phyloP scores from a whole-genome alignment of 148 eudicot species.

The Rhododendron ferrugineum region DNA sequence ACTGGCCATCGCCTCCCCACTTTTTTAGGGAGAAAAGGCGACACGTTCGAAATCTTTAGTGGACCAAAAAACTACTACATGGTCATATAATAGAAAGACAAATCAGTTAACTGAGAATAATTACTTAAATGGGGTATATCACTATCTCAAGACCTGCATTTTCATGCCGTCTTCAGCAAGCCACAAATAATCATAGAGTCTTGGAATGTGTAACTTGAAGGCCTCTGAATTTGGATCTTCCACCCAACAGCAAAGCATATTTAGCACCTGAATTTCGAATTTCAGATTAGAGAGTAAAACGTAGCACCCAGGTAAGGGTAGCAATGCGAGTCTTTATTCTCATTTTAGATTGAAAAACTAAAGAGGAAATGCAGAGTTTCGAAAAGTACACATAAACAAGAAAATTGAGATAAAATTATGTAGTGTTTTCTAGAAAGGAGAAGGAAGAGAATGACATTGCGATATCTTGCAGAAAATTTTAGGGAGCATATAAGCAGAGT shows the following conservation, averaged over 20 bases:
- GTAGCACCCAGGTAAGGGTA: not conserved
- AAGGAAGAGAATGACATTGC: not conserved
- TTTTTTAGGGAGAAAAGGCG: no score
- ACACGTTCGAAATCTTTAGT: not conserved
- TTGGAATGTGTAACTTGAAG: conserved; percentile 92
- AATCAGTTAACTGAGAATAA: not conserved
- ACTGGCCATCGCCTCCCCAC: no score
- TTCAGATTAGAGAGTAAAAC: conserved; percentile 1
- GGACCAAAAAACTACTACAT: not conserved
- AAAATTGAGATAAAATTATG: not conserved
- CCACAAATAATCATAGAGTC: conserved; percentile 87
- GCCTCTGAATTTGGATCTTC: conserved; percentile 99
- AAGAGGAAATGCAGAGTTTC: not conserved
- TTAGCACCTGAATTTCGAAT: conserved; percentile 16
- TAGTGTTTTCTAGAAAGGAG: not conserved
- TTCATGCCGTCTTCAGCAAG: conserved; percentile 99
- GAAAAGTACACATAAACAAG: not conserved
- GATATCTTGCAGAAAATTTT: not conserved
- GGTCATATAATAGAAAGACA: not conserved
- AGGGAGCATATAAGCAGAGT: not conserved
- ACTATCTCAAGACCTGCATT: conserved; percentile 67
- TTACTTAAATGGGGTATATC: not conserved
- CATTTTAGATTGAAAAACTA: not conserved
- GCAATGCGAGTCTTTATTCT: not conserved
- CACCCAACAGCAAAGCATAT: conserved; percentile 98